phyloP scores from a whole-genome alignment of 2,329 filamentous ascomycete genomes.

The Canariomyces notabilis region DNA sequence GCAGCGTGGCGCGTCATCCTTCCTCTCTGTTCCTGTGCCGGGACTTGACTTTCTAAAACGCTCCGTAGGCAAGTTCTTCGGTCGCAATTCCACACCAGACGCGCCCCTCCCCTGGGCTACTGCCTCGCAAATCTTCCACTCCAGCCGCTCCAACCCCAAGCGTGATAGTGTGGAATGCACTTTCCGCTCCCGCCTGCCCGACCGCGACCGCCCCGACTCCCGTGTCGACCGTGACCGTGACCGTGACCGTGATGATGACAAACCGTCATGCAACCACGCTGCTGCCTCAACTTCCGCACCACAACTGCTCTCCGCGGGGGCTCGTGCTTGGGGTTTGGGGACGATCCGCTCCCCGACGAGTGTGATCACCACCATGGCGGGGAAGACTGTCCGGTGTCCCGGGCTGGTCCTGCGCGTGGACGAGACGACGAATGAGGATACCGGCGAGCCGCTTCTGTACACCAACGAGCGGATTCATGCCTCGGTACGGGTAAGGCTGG shows the following conservation, averaged over 20 bases:
- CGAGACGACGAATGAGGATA: conserved; percentile 34
- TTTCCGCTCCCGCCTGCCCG: conserved; percentile 1
- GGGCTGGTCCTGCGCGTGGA: conserved; percentile 35
- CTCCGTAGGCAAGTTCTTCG: conserved; percentile 11
- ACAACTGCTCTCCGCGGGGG: conserved; percentile 17
- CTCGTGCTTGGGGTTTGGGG: conserved; percentile 30
- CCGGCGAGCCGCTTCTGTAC: conserved; percentile 31
- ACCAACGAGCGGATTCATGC: conserved; percentile 36
- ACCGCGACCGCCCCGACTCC: neutral
- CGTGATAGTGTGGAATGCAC: conserved; percentile 26
- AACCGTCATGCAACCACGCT: conserved; percentile 25
- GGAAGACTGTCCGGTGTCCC: conserved; percentile 30
- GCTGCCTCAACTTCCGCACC: conserved; percentile 18
- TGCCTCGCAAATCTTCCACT: conserved; percentile 3
- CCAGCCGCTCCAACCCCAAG: neutral
- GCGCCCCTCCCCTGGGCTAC: conserved; percentile 21
- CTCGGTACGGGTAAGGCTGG: conserved; percentile 28
- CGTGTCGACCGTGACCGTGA: conserved; percentile 15
- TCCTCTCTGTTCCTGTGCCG: conserved; percentile 14
- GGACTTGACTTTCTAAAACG: conserved; percentile 16
- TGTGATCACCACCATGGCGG: conserved; percentile 25
- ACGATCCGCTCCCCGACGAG: conserved; percentile 27
- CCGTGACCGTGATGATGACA: too few species aligned
- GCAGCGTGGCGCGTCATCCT: neutral
- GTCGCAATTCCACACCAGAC: neutral